A percentile compares a stretch with the other conserved stretches of the same genome.
These are phyloP conservation scores for Pneumocystis canis DNA, from an alignment of 1,139 yeast genomes.

Conservation along the genomic window DNA sequence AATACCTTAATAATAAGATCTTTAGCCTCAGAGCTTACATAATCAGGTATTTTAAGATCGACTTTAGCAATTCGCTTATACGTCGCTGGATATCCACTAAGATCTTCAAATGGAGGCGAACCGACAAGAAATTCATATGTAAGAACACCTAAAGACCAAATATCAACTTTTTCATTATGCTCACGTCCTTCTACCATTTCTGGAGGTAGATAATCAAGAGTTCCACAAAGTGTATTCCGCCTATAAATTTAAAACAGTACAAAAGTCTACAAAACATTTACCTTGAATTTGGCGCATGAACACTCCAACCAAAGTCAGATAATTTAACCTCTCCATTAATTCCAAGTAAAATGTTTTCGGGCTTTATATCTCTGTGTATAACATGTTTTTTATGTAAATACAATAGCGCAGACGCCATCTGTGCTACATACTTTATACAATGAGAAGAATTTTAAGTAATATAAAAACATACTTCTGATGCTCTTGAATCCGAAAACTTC, in stretches of 20 bases:
- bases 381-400: constrained; percentile 67
- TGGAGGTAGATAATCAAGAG: constrained; percentile 86
- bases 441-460: neutral
- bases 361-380: constrained; percentile 84
- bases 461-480: constrained; percentile 35
- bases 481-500: constrained; percentile 54
- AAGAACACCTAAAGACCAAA: constrained; percentile 85
- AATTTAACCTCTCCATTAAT: constrained; percentile 60
- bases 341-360: constrained; percentile 72
- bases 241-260: constrained; percentile 18
- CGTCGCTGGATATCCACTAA: constrained; percentile 48
- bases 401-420: constrained; percentile 63
- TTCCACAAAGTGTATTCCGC: constrained; percentile 83
- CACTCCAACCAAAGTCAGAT: constrained; percentile 96
- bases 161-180: constrained; percentile 68
- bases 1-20: constrained; percentile 43
- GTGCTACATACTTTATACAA: constrained; percentile 42
- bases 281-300: constrained; percentile 39
- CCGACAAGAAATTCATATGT: constrained; percentile 82
- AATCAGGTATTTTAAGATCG: constrained; percentile 58
- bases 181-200: constrained; percentile 80
- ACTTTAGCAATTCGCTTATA: constrained; percentile 64
- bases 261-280: constrained; percentile 1
- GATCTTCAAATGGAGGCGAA: constrained; percentile 77
- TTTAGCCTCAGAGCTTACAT: constrained; percentile 57